Conservation (phyloP, 129 eudicot species). For the Mikania micrantha region DNA sequence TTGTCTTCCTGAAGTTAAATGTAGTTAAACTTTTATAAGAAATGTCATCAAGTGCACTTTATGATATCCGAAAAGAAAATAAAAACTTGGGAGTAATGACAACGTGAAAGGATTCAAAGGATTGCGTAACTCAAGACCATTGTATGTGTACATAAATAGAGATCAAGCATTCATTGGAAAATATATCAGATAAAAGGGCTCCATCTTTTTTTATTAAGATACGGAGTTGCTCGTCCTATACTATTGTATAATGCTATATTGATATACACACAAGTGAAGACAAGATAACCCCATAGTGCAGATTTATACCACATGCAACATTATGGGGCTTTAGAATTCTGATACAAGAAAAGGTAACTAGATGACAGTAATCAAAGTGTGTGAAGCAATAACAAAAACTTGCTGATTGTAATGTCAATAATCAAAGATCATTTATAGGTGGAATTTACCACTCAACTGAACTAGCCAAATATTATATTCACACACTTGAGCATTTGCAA, state of each 20-base stretch:
- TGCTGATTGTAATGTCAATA: background rate
- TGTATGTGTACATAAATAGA: too few species aligned
- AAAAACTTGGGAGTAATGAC: background rate
- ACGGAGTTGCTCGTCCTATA: background rate
- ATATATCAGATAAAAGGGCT: background rate
- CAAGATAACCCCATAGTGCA: background rate
- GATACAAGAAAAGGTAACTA: background rate
- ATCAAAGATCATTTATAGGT: background rate
- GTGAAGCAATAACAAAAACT: background rate
- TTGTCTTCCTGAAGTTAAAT: background rate
- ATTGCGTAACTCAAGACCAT: background rate
- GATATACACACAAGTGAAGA: background rate
- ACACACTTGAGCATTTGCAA: slow-evolving; percentile 2
- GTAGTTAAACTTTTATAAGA: background rate
- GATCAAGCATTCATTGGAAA: too few species aligned
- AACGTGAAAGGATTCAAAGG: background rate
- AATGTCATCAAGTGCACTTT: background rate
- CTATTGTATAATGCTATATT: background rate
- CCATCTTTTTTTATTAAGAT: background rate
- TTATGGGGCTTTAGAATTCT: background rate
- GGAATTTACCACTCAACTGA: background rate
- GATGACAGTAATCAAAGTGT: background rate
- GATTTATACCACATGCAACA: background rate
- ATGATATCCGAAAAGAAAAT: background rate
- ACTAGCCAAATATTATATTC: slow-evolving; percentile 3